Percentiles rank a stretch among this genome's conserved stretches.
Conservation (phyloP, 2,329 filamentous ascomycete species). For the Arachnomyces sp. region DNA sequence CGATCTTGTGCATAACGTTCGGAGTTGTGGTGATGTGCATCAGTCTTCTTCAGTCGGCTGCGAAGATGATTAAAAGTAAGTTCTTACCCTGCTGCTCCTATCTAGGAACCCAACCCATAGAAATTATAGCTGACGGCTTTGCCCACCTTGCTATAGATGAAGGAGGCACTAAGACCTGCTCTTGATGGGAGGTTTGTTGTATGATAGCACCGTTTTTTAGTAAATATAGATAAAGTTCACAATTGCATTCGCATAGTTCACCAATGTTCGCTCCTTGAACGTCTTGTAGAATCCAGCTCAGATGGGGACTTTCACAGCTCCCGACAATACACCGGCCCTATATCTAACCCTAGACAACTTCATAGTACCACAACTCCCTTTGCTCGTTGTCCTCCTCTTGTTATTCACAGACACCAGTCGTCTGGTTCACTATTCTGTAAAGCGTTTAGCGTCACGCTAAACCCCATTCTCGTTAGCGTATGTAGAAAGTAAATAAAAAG, state of each 20-base stretch:
- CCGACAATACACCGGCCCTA: too few relatives aligned
- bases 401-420: too few relatives aligned
- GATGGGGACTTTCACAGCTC: too few relatives aligned
- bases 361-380: too few relatives aligned
- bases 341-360: too few relatives aligned
- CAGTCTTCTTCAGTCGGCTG: conserved; percentile 62
- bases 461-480: too few relatives aligned
- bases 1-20: conserved; percentile 65
- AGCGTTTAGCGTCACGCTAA: too few relatives aligned
- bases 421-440: too few relatives aligned
- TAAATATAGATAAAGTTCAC: not conserved
- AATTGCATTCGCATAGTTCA: not conserved
- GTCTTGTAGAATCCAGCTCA: too few relatives aligned
- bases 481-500: too few relatives aligned
- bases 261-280: too few relatives aligned
- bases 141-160: conserved; percentile 20
- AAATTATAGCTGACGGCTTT: not conserved
- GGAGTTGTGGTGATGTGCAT: conserved; percentile 73
- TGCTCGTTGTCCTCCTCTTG: too few relatives aligned
- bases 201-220: not conserved
- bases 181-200: conserved; percentile 1
- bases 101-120: not conserved
- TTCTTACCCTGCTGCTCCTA: conserved; percentile 1
- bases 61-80: conserved; percentile 52
- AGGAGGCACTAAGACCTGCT: conserved; percentile 25